Conservation (phyloP, 768 basidiomycete genomes). For the Auriscalpium microsporum region DNA sequence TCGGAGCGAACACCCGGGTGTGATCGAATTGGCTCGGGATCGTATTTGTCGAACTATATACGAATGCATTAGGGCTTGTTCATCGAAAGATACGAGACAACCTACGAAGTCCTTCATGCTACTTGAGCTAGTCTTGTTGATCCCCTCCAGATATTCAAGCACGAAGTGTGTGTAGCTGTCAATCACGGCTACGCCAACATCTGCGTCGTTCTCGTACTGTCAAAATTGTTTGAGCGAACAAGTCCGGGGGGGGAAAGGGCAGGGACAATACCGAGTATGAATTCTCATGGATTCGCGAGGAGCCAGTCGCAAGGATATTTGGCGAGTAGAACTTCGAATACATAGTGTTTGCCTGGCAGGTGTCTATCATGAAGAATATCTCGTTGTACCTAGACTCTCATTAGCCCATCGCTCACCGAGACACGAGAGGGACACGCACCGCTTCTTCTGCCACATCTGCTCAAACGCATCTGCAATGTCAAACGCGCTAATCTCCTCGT, state of each 20-base stretch:
- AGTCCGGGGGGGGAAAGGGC: not conserved
- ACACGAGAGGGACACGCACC: constrained; percentile 37
- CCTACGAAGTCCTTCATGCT: constrained; percentile 79
- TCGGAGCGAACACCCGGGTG: constrained; percentile 85
- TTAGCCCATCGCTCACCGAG: not conserved
- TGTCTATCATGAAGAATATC: constrained; percentile 96
- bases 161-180: constrained; percentile 92
- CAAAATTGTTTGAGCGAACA: not conserved
- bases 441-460: constrained; percentile 96
- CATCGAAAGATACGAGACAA: constrained; percentile 7
- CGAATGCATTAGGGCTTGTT: not conserved
- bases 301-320: constrained; percentile 86
- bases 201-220: constrained; percentile 87
- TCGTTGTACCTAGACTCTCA: constrained; percentile 68
- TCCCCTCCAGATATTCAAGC: constrained; percentile 83
- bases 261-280: constrained; percentile 73
- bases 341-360: constrained; percentile 96
- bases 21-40: constrained; percentile 67
- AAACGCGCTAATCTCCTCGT: constrained; percentile 93
- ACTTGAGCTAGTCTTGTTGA: constrained; percentile 81
- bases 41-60: constrained; percentile 70
- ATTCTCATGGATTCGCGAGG: constrained; percentile 75
- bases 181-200: constrained; percentile 93
- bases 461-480: constrained; percentile 98
- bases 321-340: constrained; percentile 91